phyloP scores from a whole-genome alignment of 495 filamentous ascomycete species.

The Xylona heveae region DNA sequence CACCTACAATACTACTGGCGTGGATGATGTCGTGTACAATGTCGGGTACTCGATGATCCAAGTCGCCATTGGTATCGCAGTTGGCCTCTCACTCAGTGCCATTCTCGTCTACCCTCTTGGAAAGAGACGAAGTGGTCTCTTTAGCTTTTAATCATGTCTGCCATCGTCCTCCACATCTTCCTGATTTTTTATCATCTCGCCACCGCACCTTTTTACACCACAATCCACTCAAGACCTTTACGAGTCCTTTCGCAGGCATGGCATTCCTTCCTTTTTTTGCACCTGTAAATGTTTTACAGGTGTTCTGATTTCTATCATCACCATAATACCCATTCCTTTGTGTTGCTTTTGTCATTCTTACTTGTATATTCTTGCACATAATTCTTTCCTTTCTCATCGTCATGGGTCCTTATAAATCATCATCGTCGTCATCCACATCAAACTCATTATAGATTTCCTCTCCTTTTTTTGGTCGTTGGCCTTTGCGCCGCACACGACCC shows the following conservation, averaged over 20 bases:
- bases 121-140: slow-evolving; percentile 74
- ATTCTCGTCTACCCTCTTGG: slow-evolving; percentile 80
- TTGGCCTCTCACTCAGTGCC: slow-evolving; percentile 72
- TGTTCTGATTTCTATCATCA: background rate
- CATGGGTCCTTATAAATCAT: no score
- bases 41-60: slow-evolving; percentile 78
- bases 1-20: slow-evolving; percentile 16
- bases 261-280: background rate
- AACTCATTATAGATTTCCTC: no score
- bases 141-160: slow-evolving; percentile 43
- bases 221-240: no score
- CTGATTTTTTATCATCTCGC: background rate
- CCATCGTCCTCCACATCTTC: background rate
- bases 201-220: background rate
- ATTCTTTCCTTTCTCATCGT: no score
- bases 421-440: no score
- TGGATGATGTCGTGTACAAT: slow-evolving; percentile 57
- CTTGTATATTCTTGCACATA: no score
- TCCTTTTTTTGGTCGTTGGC: no score
- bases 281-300: background rate
- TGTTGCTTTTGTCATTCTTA: no score
- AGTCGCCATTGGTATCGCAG: slow-evolving; percentile 80
- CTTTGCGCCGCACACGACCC: no score
- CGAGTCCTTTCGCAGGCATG: background rate
- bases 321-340: background rate